Conservation (phyloP, 2,329 filamentous ascomycete genomes). For the Colletotrichum sp. region DNA sequence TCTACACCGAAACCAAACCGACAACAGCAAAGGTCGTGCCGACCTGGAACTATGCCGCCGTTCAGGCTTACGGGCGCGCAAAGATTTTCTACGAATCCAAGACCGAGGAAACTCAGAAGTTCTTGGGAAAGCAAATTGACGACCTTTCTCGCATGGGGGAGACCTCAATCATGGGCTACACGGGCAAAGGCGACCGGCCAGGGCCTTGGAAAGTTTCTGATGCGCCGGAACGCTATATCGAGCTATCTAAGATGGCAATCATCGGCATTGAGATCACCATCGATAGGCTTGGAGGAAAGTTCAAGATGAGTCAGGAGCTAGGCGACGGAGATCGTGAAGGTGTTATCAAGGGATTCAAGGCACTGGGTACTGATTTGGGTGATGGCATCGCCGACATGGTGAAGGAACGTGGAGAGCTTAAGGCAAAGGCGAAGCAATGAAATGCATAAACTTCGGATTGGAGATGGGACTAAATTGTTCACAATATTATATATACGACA, state of each 20-base stretch:
- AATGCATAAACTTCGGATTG: not conserved
- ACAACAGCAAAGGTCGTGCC: constrained; percentile 69
- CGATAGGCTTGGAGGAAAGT: constrained; percentile 62
- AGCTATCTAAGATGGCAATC: constrained; percentile 62
- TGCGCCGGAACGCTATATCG: constrained; percentile 60
- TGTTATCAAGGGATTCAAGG: constrained; percentile 60
- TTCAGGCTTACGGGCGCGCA: constrained; percentile 65
- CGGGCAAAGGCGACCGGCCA: constrained; percentile 34
- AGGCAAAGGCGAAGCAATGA: constrained; percentile 19
- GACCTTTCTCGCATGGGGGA: constrained; percentile 60
- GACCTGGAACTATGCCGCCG: constrained; percentile 74
- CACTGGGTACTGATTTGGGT: constrained; percentile 33
- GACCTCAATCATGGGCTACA: constrained; percentile 61
- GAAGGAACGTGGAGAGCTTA: constrained; percentile 31
- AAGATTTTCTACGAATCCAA: constrained; percentile 57
- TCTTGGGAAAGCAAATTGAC: constrained; percentile 55
- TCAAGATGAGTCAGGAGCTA: constrained; percentile 72
- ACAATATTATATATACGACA: not conserved
- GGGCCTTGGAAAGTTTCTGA: constrained; percentile 62
- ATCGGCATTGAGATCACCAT: constrained; percentile 66
- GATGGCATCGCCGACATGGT: constrained; percentile 36
- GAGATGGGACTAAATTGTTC: not conserved
- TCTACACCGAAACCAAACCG: constrained; percentile 71
- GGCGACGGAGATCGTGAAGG: constrained; percentile 56
- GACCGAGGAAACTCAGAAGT: constrained; percentile 46